Evolutionary conservation across 345 rosid genomes (phyloP).

Genomic region (Sonneratia caseolaris): DNA sequence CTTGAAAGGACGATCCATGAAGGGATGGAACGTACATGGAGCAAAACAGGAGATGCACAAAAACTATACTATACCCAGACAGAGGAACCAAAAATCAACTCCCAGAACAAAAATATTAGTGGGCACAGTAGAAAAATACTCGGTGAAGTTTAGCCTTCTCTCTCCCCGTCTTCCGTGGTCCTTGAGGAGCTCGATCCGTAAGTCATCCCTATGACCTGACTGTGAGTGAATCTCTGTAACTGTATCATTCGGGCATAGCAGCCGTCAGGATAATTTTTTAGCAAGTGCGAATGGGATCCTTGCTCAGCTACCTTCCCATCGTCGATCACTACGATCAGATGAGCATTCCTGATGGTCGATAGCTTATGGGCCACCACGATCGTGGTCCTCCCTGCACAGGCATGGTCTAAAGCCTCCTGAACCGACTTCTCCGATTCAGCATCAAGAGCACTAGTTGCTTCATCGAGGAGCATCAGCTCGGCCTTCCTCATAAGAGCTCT

Average conservation of each 20-base stretch:
- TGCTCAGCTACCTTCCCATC: slow-evolving; percentile 92
- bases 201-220: slow-evolving; percentile 73
- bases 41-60: background rate
- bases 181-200: slow-evolving; percentile 76
- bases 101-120: background rate
- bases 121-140: background rate
- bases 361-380: slow-evolving; percentile 85
- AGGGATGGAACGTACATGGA: background rate
- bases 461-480: slow-evolving; percentile 83
- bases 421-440: slow-evolving; percentile 89
- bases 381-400: slow-evolving; percentile 84
- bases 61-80: background rate
- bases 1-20: background rate
- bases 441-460: slow-evolving; percentile 94
- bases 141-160: slow-evolving; percentile 19
- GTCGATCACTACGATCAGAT: slow-evolving; percentile 75
- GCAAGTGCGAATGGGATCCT: slow-evolving; percentile 80
- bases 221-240: slow-evolving; percentile 84
- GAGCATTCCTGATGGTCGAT: slow-evolving; percentile 83
- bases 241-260: slow-evolving; percentile 88
- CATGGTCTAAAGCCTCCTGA: slow-evolving; percentile 88
- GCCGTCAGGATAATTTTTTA: slow-evolving; percentile 81
- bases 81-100: background rate
- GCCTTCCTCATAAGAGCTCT: slow-evolving; percentile 80
- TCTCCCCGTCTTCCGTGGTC: slow-evolving; percentile 56